Evolutionary conservation across 75 land plant genomes (phyloP), one percentile per base, ranked within the genome.

Genomic region (Azolla pinnata): DNA sequence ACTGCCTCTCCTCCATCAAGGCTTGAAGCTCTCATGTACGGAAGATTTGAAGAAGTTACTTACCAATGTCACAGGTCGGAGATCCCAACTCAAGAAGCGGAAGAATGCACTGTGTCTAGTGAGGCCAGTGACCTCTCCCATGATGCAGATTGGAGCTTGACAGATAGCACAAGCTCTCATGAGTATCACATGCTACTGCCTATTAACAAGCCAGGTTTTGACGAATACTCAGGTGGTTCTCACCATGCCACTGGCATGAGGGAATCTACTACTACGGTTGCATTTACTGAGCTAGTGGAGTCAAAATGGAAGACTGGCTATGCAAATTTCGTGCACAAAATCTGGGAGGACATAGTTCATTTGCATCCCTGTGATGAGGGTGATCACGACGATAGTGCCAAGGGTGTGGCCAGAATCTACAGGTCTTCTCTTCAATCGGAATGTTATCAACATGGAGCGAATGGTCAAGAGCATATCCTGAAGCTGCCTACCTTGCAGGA

Each of bases 41-140:
- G 88, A 1, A 59, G 91, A 49, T 87, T 87, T 60, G 88, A 84
- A 57, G 88, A 87, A 69, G 65, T 84, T 34, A 84, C 88, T 1
- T 84, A 70, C 52, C 84, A 81, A 47, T 67, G 75, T 29, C 76
- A 82, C 0, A 80, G 67, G 28, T 52, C 90, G 1, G 80, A 72
- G 57, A 34, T 63, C 40, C 74, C 61, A 65, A 26, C 62, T 32
- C 31, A 54, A 54, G 52, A 28, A 44, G 47, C 55, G 44, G 74
- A 81, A 24, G 73, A 46, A 17, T 46, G 49, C 17, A 46, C 49
- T 4, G 4, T 46, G 4, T 46, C 49, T 2, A 46, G 49, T 46
- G 49, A 46, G n/a, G 21, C 49, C 2, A 4, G 23, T 46, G 49
- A 46, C 21, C 2, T 46, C 3, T 46, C 49, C 14, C n/a, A 46